Evolutionary conservation across 2,329 filamentous ascomycete genomes (phyloP).

Genomic region (Calonectria pteridis): DNA sequence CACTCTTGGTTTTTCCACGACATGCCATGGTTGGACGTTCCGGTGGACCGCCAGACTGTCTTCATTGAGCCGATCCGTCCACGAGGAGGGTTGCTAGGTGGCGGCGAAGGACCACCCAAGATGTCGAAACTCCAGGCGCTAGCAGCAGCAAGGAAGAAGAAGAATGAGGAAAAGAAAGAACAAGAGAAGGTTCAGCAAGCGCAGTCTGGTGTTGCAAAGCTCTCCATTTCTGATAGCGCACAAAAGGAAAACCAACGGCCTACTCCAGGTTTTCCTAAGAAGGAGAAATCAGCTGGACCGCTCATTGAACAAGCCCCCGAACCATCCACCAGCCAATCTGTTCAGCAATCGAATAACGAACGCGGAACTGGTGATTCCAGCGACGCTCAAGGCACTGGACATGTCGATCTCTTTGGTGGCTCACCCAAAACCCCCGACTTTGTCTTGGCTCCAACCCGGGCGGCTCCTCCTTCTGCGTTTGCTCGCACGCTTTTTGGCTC

Average conservation of each 20-base stretch:
- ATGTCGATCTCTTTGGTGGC: not conserved
- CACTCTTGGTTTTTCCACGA: conserved; percentile 79
- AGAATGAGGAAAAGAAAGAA: conserved; percentile 72
- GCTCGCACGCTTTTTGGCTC: conserved; percentile 65
- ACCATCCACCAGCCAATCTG: not conserved
- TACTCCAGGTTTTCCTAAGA: conserved; percentile 36
- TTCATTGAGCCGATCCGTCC: conserved; percentile 70
- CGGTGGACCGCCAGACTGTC: conserved; percentile 72
- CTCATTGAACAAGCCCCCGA: conserved; percentile 9
- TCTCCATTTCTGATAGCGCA: conserved; percentile 47
- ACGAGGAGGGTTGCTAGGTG: conserved; percentile 81
- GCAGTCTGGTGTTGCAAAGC: conserved; percentile 46
- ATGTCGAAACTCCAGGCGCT: conserved; percentile 92
- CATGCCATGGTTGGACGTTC: conserved; percentile 86
- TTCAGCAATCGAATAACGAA: not conserved
- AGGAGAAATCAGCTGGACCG: conserved; percentile 34
- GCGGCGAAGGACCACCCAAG: conserved; percentile 74
- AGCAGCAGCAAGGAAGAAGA: conserved; percentile 87
- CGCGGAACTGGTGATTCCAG: too few relatives aligned
- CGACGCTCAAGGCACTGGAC: not conserved
- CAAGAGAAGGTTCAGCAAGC: conserved; percentile 41
- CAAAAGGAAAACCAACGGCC: conserved; percentile 46
- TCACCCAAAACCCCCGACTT: not conserved
- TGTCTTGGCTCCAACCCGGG: not conserved
- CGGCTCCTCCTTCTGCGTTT: conserved; percentile 65